These are phyloP conservation scores for Colletotrichum somersetense DNA, from an alignment of 2,329 filamentous ascomycete species.

Conservation along the genomic window DNA sequence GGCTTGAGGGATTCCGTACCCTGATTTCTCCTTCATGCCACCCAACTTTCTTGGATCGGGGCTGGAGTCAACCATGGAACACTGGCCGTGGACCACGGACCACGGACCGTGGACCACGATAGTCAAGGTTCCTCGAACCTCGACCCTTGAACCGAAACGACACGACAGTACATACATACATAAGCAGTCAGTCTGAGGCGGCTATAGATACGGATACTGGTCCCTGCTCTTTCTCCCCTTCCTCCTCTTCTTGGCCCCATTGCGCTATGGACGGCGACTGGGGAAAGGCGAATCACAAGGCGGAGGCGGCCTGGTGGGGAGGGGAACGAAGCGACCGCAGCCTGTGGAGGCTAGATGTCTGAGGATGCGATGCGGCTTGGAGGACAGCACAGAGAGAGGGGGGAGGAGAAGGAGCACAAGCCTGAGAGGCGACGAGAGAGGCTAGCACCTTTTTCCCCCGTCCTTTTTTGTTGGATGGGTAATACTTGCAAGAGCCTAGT, in stretches of 20 bases:
- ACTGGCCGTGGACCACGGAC: constrained; percentile 10
- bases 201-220: constrained; percentile 33
- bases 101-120: constrained; percentile 29
- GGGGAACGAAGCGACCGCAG: constrained; percentile 36
- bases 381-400: constrained; percentile 16
- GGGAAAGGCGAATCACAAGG: constrained; percentile 41
- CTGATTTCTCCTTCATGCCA: constrained; percentile 9
- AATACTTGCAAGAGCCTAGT: constrained; percentile 30
- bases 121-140: constrained; percentile 32
- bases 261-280: constrained; percentile 35
- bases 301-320: constrained; percentile 40
- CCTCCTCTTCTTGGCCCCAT: constrained; percentile 36
- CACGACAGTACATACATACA: constrained; percentile 16
- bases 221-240: constrained; percentile 25
- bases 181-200: constrained; percentile 33
- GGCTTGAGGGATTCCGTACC: constrained; percentile 16
- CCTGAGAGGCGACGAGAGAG: constrained; percentile 21
- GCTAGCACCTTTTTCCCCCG: constrained; percentile 20
- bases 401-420: not conserved
- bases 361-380: constrained; percentile 20
- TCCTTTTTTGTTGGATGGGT: constrained; percentile 20
- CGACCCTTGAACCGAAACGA: constrained; percentile 30
- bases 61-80: constrained; percentile 33
- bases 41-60: constrained; percentile 3
- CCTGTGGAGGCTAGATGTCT: constrained; percentile 31